A percentile compares a stretch with the other conserved stretches of the same genome.
Conservation (phyloP, 306 rosid species). For the Citrullus mucosospermus region DNA sequence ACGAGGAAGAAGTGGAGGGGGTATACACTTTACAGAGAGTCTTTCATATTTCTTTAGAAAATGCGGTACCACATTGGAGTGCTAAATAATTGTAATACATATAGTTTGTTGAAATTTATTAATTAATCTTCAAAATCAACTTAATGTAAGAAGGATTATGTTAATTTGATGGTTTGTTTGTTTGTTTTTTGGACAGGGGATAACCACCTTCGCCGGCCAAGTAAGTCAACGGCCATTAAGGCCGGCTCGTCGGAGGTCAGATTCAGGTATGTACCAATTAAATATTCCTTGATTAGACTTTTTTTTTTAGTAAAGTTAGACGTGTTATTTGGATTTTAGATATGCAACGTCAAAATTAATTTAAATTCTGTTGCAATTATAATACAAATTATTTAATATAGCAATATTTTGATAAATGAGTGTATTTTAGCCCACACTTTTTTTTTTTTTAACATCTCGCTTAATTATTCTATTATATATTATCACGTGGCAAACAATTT, state of each 20-base stretch:
- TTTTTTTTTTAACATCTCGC: rapidly evolving
- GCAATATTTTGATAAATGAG: too few species aligned
- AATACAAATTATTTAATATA: too few species aligned
- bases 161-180: background rate
- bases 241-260: constrained; percentile 30
- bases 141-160: background rate
- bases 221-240: constrained; percentile 36
- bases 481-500: too few species aligned
- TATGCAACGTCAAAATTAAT: background rate
- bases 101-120: background rate
- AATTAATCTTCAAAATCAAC: background rate
- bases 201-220: constrained; percentile 15
- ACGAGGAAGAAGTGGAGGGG: background rate
- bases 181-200: background rate
- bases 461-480: too few species aligned
- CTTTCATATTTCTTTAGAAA: background rate
- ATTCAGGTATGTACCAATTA: constrained; percentile 15
- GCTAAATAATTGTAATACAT: background rate
- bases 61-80: background rate
- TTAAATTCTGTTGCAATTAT: too few species aligned
- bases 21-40: background rate
- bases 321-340: background rate
- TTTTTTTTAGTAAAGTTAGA: background rate
- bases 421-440: too few species aligned
- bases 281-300: background rate